Percentiles rank a stretch among this genome's conserved stretches.
Conservation (phyloP, 495 filamentous ascomycete genomes). For the Parathielavia hyrcaniae region DNA sequence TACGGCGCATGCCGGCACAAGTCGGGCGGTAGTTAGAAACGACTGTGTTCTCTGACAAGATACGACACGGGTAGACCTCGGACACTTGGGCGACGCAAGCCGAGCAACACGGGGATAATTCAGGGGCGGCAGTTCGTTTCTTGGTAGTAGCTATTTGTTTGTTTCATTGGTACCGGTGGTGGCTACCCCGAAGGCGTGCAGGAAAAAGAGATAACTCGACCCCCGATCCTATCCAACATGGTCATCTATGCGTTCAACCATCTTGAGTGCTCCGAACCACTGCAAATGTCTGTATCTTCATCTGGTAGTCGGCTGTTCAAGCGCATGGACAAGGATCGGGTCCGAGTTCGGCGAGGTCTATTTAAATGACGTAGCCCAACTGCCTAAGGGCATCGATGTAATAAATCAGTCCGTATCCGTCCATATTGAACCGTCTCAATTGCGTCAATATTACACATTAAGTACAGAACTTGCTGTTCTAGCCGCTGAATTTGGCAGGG, state of each 20-base stretch:
- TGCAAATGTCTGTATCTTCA: neutral
- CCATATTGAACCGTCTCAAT: too few species aligned
- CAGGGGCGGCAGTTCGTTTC: neutral
- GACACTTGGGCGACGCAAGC: conserved; percentile 1
- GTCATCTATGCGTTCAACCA: neutral
- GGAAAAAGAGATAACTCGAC: neutral
- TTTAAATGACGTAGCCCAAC: conserved; percentile 9
- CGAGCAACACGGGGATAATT: conserved; percentile 2
- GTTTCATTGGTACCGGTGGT: neutral
- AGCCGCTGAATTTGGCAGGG: too few species aligned
- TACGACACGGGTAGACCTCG: conserved; percentile 6
- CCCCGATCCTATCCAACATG: neutral
- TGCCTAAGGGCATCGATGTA: neutral
- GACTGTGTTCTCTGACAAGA: conserved; percentile 9
- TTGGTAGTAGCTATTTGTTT: neutral
- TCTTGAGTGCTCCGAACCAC: neutral
- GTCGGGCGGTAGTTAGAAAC: conserved; percentile 2
- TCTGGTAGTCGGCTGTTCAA: neutral
- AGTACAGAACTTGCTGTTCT: too few species aligned
- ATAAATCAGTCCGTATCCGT: too few species aligned
- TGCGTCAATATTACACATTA: too few species aligned
- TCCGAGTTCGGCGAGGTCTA: conserved; percentile 1
- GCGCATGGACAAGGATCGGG: neutral
- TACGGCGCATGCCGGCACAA: conserved; percentile 7
- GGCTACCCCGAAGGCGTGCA: neutral